Percentiles rank a stretch among this genome's conserved stretches.
These are phyloP conservation scores for Glycine latifolia DNA, from an alignment of 306 rosid species.

Conservation along the genomic window DNA sequence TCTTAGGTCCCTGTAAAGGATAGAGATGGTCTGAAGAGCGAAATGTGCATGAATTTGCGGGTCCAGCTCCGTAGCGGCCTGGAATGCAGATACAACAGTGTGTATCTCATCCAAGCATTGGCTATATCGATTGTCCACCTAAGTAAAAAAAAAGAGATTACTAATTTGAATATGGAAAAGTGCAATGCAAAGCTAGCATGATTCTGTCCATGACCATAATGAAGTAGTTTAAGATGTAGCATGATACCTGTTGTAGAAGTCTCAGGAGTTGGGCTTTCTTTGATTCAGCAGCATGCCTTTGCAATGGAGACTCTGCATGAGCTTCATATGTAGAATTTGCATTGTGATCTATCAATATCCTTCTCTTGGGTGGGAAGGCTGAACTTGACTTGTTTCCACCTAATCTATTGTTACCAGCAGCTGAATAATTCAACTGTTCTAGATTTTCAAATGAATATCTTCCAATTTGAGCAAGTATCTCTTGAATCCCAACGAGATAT, in stretches of 20 bases:
- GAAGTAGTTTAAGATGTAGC: neutral
- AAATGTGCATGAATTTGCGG: slow-evolving; percentile 70
- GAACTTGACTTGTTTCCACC: slow-evolving; percentile 35
- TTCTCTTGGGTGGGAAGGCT: slow-evolving; percentile 26
- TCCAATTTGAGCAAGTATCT: slow-evolving; percentile 76
- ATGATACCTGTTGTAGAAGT: slow-evolving; percentile 71
- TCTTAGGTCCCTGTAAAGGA: slow-evolving; percentile 64
- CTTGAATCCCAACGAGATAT: slow-evolving; percentile 73
- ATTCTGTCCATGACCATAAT: neutral
- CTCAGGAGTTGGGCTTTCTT: slow-evolving; percentile 68
- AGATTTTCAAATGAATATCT: slow-evolving; percentile 63
- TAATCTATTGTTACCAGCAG: slow-evolving; percentile 32
- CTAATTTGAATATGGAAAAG: neutral
- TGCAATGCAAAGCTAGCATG: neutral
- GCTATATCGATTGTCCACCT: slow-evolving; percentile 77
- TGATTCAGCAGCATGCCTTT: slow-evolving; percentile 52
- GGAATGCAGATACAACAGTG: slow-evolving; percentile 75
- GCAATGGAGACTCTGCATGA: slow-evolving; percentile 43
- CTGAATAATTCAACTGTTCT: neutral
- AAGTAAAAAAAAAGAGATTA: slow-evolving; percentile 9
- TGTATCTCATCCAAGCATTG: slow-evolving; percentile 82
- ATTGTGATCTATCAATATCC: slow-evolving; percentile 33
- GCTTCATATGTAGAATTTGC: slow-evolving; percentile 35
- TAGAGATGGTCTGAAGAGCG: slow-evolving; percentile 63
- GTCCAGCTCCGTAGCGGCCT: slow-evolving; percentile 76